A percentile compares a stretch with the other conserved stretches of the same genome.
Conservation (phyloP, 2,329 filamentous ascomycete genomes). For the Alternaria triticimaculans region DNA sequence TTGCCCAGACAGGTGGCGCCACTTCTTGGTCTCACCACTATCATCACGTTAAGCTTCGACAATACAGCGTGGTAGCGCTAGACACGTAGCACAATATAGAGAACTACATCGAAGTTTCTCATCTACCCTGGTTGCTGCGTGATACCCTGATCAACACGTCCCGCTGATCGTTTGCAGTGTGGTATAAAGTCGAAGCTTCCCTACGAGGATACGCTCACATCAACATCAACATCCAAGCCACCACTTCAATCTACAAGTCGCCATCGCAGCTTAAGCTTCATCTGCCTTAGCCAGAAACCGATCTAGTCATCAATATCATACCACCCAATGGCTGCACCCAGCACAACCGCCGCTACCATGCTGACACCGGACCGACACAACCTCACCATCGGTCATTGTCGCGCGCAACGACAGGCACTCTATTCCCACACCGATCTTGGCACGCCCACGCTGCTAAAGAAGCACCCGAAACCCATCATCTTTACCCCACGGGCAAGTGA, state of each 20-base stretch:
- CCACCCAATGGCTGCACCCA: background rate
- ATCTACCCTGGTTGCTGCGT: background rate
- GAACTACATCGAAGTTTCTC: background rate
- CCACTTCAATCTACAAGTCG: background rate
- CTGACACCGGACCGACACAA: slow-evolving; percentile 8
- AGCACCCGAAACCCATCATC: background rate
- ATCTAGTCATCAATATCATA: background rate
- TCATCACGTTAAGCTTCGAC: background rate
- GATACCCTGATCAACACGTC: background rate
- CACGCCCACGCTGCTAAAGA: background rate
- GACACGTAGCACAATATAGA: background rate
- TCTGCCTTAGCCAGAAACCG: background rate
- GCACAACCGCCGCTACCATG: background rate
- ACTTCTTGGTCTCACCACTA: slow-evolving; percentile 11
- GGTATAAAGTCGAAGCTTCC: background rate
- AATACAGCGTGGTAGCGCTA: background rate
- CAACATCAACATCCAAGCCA: background rate
- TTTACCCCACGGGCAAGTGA: background rate
- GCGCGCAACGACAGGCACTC: slow-evolving; percentile 13
- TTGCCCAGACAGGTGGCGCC: slow-evolving; percentile 3
- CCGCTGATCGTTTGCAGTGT: background rate
- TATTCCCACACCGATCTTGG: slow-evolving; percentile 3
- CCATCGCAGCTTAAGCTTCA: background rate
- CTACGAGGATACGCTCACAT: background rate
- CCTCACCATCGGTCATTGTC: slow-evolving; percentile 16